Evolutionary conservation across 169 alveolate genomes (phyloP).

Genomic region (Sarcocystis neurona): DNA sequence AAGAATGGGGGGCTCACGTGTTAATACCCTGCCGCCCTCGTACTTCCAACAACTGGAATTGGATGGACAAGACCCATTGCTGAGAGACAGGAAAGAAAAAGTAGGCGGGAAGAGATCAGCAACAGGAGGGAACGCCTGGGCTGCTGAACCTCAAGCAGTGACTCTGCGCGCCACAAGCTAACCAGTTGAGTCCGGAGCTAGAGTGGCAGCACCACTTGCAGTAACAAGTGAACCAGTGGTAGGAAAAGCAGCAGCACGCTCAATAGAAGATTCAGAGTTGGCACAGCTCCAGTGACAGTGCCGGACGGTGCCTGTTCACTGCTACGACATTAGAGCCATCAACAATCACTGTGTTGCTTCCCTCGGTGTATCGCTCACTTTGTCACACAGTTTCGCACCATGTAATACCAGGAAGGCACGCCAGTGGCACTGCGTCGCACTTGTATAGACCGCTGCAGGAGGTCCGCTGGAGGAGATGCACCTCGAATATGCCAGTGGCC

Average conservation of each 20-base stretch:
- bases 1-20: conserved; percentile 36
- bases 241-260: no score
- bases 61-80: conserved; percentile 31
- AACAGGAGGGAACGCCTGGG: no score
- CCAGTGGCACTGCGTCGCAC: conserved; percentile 34
- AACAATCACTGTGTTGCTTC: background rate
- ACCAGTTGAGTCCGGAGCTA: no score
- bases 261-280: no score
- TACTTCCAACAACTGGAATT: conserved; percentile 42
- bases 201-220: no score
- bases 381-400: conserved; percentile 45
- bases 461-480: conserved; percentile 42
- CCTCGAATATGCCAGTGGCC: conserved; percentile 46
- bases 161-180: no score
- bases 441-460: conserved; percentile 23
- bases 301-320: no score
- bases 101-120: no score
- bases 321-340: background rate
- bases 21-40: background rate
- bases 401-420: conserved; percentile 49
- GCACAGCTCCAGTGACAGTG: no score
- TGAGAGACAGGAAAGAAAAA: background rate
- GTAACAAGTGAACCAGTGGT: no score
- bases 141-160: no score
- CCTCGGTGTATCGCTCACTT: background rate